A percentile compares a stretch with the other conserved stretches of the same genome.
Conservation (phyloP, 176 grass and related monocot species). For the Oryza coarctata region DNA sequence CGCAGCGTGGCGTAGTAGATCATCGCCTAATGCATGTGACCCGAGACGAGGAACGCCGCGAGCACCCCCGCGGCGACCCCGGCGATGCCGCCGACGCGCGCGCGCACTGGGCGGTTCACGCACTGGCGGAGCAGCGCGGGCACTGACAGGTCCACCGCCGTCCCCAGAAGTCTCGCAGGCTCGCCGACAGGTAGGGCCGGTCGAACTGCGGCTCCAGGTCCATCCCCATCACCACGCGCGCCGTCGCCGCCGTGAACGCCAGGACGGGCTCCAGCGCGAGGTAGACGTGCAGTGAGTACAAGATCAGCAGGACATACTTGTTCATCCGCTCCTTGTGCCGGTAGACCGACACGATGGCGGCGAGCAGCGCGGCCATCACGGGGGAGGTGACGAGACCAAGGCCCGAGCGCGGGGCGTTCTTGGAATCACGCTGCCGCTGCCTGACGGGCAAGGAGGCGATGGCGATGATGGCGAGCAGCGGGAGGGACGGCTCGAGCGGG, state of each 20-base stretch:
- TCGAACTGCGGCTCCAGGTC: constrained; percentile 73
- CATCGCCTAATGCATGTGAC: constrained; percentile 51
- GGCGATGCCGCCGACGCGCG: constrained; percentile 1
- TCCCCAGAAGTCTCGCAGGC: constrained; percentile 64
- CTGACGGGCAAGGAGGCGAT: constrained; percentile 48
- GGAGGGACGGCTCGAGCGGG: constrained; percentile 50
- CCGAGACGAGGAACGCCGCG: constrained; percentile 37
- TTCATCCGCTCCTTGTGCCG: constrained; percentile 16
- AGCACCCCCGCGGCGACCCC: background rate
- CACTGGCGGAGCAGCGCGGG: constrained; percentile 55
- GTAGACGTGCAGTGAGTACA: constrained; percentile 64
- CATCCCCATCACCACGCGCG: constrained; percentile 25
- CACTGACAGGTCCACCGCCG: constrained; percentile 69
- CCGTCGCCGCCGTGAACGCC: constrained; percentile 23
- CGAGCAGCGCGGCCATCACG: constrained; percentile 47
- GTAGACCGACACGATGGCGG: constrained; percentile 49
- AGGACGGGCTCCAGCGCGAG: constrained; percentile 55
- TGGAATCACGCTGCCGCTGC: background rate
- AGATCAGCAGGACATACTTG: constrained; percentile 21
- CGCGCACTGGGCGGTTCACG: constrained; percentile 54
- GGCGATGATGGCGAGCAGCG: constrained; percentile 39
- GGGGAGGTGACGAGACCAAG: constrained; percentile 17
- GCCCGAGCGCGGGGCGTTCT: background rate
- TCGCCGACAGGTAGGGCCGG: constrained; percentile 50
- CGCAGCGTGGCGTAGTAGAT: constrained; percentile 34